Percentiles rank a stretch among this genome's conserved stretches.
phyloP scores from a whole-genome alignment of 768 basidiomycete genomes.

The Clavulina sp. region DNA sequence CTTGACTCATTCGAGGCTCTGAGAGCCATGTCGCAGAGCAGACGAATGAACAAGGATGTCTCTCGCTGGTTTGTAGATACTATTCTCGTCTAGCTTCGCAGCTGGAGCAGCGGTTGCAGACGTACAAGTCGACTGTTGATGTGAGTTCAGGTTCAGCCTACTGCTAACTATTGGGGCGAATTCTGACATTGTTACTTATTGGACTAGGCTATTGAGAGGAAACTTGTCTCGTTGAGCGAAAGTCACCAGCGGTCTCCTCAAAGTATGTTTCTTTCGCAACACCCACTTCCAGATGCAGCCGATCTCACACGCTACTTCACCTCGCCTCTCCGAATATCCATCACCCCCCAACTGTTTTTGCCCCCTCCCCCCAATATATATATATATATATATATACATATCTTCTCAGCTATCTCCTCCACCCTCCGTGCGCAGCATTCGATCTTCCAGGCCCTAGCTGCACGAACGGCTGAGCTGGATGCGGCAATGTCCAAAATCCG shows the following conservation, averaged over 20 bases:
- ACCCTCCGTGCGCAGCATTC: constrained; percentile 67
- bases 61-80: not conserved
- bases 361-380: no score
- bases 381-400: not conserved
- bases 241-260: constrained; percentile 59
- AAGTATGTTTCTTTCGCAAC: constrained; percentile 25
- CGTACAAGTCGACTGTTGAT: constrained; percentile 72
- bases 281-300: not conserved
- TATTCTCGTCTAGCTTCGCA: constrained; percentile 37
- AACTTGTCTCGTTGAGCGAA: constrained; percentile 46
- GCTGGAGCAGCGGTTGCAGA: constrained; percentile 51
- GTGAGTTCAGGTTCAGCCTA: constrained; percentile 21
- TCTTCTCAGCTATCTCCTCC: constrained; percentile 40
- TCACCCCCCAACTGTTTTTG: no score
- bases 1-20: not conserved
- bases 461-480: constrained; percentile 56
- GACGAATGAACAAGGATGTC: not conserved
- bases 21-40: not conserved
- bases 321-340: no score
- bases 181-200: not conserved
- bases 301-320: not conserved
- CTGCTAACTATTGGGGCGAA: not conserved
- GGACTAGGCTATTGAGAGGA: constrained; percentile 64
- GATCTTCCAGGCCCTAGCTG: constrained; percentile 59
- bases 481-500: constrained; percentile 64